Evolutionary conservation across 2,329 filamentous ascomycete species (phyloP), one percentile per base, ranked within the genome.

Genomic region (Elsinoe batatas): DNA sequence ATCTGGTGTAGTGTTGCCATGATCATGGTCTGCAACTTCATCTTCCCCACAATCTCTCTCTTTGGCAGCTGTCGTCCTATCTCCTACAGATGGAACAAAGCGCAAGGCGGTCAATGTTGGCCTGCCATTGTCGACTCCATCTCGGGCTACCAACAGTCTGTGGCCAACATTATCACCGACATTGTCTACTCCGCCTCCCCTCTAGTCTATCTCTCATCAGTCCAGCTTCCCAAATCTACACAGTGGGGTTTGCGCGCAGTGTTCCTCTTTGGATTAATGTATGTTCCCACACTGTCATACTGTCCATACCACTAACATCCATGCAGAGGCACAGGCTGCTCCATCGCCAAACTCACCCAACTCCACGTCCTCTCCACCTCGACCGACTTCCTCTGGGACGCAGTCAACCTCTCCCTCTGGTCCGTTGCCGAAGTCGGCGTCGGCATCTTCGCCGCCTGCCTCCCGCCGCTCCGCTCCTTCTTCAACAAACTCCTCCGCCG

Each of bases 401-500:
- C 58, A 10, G 58, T 59, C 44, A 36, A 59, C 30, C 42, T 59
- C 1, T 44, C 58, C 7, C 54, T 59, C n/a, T 57, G 57, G 57
- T 51, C 47, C 17, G 47, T 55, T 32, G 36, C 40, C 40, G 58
- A 59, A 40, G 58, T 59, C 20, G 55, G 57, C 56, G 50, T 59
- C n/a, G 54, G 50, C 40, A 59, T 59, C 42, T 47, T 59, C 46
- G 58, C 58, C 17, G 56, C 58, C 5, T 59, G 58, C 36, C 47
- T 59, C 2, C 58, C 58, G 10, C 58, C 58, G 1, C 47, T 59
- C 5, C 46, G 56, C 33, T 53, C 51, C 47, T 57, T 57, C 50
- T 59, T 59, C 53, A 54, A 57, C 46, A 30, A 30, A 15, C 37
- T 57, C 15, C 37, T 59, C 3, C 53, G 47, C 38, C 37, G 56